phyloP scores from a whole-genome alignment of 202 grass and related monocot species.

The Carex arenaria region DNA sequence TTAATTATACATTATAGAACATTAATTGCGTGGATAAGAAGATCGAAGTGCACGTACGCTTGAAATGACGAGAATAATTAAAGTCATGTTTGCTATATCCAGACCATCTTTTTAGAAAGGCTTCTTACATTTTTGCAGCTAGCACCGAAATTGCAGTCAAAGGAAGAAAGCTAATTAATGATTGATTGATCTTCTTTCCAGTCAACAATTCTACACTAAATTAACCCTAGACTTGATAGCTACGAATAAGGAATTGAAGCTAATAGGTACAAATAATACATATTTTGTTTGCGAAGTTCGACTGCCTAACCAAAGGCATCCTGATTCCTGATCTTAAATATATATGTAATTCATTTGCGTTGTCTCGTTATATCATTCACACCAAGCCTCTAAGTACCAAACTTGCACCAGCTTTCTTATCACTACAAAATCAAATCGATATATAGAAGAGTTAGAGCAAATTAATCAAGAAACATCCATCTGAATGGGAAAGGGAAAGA shows the following conservation, averaged over 20 bases:
- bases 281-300: neutral
- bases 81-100: neutral
- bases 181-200: neutral
- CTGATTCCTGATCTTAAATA: neutral
- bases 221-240: neutral
- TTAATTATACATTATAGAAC: too few relatives aligned
- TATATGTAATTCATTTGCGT: neutral
- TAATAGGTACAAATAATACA: neutral
- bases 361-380: neutral
- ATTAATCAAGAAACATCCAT: neutral
- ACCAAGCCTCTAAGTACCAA: neutral
- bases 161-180: neutral
- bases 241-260: neutral
- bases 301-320: constrained; percentile 19
- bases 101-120: neutral
- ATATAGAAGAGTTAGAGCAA: neutral
- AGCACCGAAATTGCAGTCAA: neutral
- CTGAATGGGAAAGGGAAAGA: constrained; percentile 44
- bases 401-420: neutral
- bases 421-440: neutral
- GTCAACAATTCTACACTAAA: neutral
- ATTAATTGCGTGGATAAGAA: neutral
- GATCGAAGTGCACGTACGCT: neutral
- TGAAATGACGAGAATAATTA: neutral
- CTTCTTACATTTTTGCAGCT: neutral